Conservation (phyloP, 371 early-diverging fungal species). For the Mortierella sp. region DNA sequence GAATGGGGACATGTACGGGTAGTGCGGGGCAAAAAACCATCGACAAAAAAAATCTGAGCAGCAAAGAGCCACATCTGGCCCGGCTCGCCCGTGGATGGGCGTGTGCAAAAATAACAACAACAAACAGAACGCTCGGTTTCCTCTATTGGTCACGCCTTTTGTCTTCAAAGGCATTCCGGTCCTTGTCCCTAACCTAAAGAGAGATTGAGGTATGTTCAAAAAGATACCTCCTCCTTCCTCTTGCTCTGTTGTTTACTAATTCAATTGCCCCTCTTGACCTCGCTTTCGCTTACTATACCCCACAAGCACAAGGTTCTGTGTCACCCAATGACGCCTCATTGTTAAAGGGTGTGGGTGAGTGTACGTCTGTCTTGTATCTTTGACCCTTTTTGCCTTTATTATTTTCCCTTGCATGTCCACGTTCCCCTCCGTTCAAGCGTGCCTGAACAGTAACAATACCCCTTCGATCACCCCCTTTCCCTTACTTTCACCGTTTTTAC, state of each 20-base stretch:
- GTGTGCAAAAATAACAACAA: background rate
- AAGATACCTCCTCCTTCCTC: background rate
- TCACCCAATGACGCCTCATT: background rate
- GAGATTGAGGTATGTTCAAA: background rate
- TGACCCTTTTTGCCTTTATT: background rate
- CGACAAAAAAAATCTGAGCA: constrained; percentile 4
- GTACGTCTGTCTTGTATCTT: background rate
- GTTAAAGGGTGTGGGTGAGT: background rate
- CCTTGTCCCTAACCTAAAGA: background rate
- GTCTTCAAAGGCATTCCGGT: background rate
- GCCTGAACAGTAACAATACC: background rate
- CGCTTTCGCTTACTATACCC: background rate
- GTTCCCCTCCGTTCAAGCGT: background rate
- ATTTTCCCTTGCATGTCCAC: constrained; percentile 8
- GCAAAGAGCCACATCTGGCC: background rate
- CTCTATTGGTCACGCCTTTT: background rate
- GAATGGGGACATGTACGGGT: background rate
- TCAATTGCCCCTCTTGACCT: background rate
- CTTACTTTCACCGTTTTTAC: background rate
- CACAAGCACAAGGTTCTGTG: constrained; percentile 11
- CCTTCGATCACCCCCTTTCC: background rate
- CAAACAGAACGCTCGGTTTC: background rate
- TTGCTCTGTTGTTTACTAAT: background rate
- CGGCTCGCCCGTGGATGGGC: background rate
- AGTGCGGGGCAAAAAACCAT: background rate